Evolutionary conservation across 192 early-diverging fungal genomes (phyloP).

Genomic region (Gryganskiella cystojenkinii): DNA sequence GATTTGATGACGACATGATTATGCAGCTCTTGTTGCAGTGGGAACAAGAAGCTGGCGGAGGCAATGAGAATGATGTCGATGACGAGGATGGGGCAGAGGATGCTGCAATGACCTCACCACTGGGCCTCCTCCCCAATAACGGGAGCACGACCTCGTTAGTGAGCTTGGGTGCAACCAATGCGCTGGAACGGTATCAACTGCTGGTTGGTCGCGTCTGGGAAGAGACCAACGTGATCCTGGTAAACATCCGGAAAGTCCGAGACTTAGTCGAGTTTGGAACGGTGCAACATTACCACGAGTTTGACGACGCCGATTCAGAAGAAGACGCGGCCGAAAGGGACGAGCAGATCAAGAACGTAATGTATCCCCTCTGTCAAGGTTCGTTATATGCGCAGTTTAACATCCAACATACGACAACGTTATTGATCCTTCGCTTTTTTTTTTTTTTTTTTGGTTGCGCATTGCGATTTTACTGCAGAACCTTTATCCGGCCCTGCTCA

Average conservation of each 20-base stretch:
- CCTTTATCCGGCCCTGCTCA: constrained; percentile 23
- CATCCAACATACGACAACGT: too few species aligned
- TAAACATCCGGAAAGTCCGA: constrained; percentile 26
- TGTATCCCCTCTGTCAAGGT: background rate
- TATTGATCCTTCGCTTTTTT: background rate
- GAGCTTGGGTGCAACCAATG: constrained; percentile 38
- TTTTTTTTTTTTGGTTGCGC: too few species aligned
- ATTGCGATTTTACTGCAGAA: constrained; percentile 10
- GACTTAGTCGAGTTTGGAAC: constrained; percentile 42
- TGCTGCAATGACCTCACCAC: background rate
- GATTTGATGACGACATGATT: constrained; percentile 47
- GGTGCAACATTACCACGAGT: constrained; percentile 21
- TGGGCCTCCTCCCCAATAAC: background rate
- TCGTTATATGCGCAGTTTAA: too few species aligned
- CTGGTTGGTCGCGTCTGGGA: constrained; percentile 35
- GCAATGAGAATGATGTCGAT: background rate
- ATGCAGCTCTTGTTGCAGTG: constrained; percentile 31
- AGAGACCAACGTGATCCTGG: constrained; percentile 40
- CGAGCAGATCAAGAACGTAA: constrained; percentile 22
- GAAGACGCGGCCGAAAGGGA: constrained; percentile 34
- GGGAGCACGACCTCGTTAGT: constrained; percentile 34
- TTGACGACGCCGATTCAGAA: constrained; percentile 39
- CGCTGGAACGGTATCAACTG: constrained; percentile 42
- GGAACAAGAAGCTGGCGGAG: constrained; percentile 41
- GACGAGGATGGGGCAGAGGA: background rate